Percentiles rank a stretch among this genome's conserved stretches.
phyloP scores from a whole-genome alignment of 164 flowering plant genomes.

The Sedum album region DNA sequence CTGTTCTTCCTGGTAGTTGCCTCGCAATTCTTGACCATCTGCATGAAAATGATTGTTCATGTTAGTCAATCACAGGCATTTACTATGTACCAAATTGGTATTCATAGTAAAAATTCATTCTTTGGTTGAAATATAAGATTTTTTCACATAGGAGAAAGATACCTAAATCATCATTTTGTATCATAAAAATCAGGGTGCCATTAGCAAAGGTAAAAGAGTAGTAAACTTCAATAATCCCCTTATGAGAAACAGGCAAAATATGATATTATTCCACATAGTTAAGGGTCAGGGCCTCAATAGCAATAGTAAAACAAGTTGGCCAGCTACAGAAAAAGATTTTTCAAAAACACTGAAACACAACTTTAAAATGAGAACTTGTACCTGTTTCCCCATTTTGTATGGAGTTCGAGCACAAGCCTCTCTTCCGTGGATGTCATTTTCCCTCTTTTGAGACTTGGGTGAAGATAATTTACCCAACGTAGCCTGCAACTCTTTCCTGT shows the following conservation, averaged over 20 bases:
- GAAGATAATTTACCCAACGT: conserved; percentile 93
- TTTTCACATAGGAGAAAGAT: neutral
- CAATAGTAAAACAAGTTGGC: neutral
- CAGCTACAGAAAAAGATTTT: too few relatives aligned
- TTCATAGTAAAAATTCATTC: neutral
- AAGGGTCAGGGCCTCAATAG: neutral
- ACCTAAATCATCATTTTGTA: neutral
- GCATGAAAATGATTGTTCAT: neutral
- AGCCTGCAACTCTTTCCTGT: conserved; percentile 98
- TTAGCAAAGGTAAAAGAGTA: neutral
- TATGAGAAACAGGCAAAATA: neutral
- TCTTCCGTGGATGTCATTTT: conserved; percentile 94
- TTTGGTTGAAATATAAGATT: neutral
- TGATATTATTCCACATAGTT: neutral
- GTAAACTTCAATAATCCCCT: too few relatives aligned
- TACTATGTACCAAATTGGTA: too few relatives aligned
- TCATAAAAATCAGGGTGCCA: neutral
- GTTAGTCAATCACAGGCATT: neutral
- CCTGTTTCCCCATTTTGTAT: conserved; percentile 95
- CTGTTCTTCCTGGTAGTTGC: conserved; percentile 9
- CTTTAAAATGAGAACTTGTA: conserved; percentile 12
- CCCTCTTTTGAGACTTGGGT: conserved; percentile 86
- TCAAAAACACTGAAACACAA: neutral
- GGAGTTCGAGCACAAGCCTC: conserved; percentile 80
- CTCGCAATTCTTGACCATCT: conserved; percentile 11